phyloP scores from a whole-genome alignment of 2,329 filamentous ascomycete genomes.

The Cladosporium velox region DNA sequence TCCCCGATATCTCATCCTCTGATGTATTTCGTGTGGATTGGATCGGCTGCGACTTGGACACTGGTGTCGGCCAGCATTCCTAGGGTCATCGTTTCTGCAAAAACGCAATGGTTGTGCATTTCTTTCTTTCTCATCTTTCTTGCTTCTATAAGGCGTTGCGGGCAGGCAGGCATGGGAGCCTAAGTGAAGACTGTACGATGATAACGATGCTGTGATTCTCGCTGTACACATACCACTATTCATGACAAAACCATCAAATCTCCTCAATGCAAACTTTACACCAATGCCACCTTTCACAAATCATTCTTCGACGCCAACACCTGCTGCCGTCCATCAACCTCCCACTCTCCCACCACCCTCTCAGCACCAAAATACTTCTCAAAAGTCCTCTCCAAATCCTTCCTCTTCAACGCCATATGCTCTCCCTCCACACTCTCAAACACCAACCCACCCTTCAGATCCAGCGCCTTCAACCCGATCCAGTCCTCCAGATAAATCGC shows the following conservation, averaged over 20 bases:
- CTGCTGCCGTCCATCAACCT: neutral
- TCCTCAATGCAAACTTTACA: neutral
- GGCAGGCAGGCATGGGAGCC: neutral
- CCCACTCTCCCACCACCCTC: conserved; percentile 26
- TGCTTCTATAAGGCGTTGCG: neutral
- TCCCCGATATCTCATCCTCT: neutral
- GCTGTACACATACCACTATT: conserved; percentile 1
- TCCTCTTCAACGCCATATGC: conserved; percentile 78
- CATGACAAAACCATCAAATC: neutral
- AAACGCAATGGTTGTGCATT: neutral
- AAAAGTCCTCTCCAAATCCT: conserved; percentile 67
- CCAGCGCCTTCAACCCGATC: conserved; percentile 79
- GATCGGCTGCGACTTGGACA: neutral
- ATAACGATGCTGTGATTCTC: conserved; percentile 12
- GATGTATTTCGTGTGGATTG: neutral
- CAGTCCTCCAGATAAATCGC: conserved; percentile 86
- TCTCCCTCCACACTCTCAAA: conserved; percentile 73
- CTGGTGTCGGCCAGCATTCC: neutral
- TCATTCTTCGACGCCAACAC: conserved; percentile 8
- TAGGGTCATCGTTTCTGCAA: neutral
- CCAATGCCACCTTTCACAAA: neutral
- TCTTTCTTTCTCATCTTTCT: neutral
- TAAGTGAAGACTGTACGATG: neutral
- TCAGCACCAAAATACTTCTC: conserved; percentile 63
- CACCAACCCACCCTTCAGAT: conserved; percentile 74